phyloP scores from a whole-genome alignment of 352 stramenopile genomes.

The Phytopythium litorale region DNA sequence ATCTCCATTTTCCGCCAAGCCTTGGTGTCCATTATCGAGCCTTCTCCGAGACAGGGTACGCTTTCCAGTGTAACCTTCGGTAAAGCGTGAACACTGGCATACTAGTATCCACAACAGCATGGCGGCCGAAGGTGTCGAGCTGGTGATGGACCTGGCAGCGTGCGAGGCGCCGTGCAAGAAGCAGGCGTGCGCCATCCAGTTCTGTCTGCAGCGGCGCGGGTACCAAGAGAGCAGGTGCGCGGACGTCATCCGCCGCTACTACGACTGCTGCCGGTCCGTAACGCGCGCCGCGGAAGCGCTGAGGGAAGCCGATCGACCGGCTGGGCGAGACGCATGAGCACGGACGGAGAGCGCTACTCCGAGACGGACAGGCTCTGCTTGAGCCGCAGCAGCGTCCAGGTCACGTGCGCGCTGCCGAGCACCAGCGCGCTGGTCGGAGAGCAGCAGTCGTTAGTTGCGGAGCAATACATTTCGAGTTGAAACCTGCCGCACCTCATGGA shows the following conservation, averaged over 20 bases:
- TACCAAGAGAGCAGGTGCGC: constrained; percentile 76
- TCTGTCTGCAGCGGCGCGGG: constrained; percentile 63
- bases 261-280: constrained; percentile 59
- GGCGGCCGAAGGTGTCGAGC: constrained; percentile 9
- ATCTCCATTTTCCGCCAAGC: neutral
- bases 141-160: constrained; percentile 19
- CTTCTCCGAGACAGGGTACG: too few species aligned
- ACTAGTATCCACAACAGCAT: neutral
- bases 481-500: constrained; percentile 26
- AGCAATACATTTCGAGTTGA: neutral
- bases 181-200: constrained; percentile 78
- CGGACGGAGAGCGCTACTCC: neutral
- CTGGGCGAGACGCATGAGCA: neutral
- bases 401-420: constrained; percentile 43
- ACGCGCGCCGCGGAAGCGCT: constrained; percentile 19
- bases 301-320: too few species aligned
- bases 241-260: constrained; percentile 61
- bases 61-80: too few species aligned
- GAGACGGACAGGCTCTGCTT: neutral
- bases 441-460: neutral
- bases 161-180: constrained; percentile 68
- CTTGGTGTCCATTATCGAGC: too few species aligned
- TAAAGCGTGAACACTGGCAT: neutral
- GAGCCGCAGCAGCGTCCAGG: constrained; percentile 27
- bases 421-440: constrained; percentile 24